A percentile compares a stretch with the other conserved stretches of the same genome.
These are phyloP conservation scores for Lachnellula arida DNA, from an alignment of 2,329 filamentous ascomycete genomes.

Conservation along the genomic window DNA sequence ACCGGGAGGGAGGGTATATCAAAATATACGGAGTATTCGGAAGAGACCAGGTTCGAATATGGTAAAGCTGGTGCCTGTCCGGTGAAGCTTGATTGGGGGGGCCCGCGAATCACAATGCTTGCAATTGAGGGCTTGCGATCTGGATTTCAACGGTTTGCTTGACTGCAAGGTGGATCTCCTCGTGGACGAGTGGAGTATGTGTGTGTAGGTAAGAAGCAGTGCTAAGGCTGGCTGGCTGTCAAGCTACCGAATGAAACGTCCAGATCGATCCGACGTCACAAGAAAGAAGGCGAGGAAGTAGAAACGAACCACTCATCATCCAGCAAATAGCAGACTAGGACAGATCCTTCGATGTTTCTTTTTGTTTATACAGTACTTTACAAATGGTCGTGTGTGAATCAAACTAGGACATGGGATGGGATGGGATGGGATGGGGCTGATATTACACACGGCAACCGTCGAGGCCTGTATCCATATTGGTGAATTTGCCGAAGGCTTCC, in stretches of 20 bases:
- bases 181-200: conserved; percentile 11
- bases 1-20: conserved; percentile 17
- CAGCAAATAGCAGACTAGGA: conserved; percentile 14
- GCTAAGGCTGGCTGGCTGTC: conserved; percentile 8
- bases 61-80: conserved; percentile 16
- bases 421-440: conserved; percentile 6
- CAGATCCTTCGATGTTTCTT: conserved; percentile 1
- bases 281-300: conserved; percentile 6
- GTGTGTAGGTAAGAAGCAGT: conserved; percentile 13
- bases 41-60: conserved; percentile 21
- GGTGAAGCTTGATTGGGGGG: conserved; percentile 21
- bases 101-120: conserved; percentile 25
- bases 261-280: conserved; percentile 18
- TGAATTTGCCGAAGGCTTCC: conserved; percentile 14
- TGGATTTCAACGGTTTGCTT: conserved; percentile 17
- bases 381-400: conserved; percentile 9
- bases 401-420: conserved; percentile 4
- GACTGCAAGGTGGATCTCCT: conserved; percentile 27
- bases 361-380: conserved; percentile 9
- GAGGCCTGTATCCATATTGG: conserved; percentile 19
- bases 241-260: conserved; percentile 19
- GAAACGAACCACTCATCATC: conserved; percentile 19
- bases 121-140: conserved; percentile 21
- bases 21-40: conserved; percentile 10
- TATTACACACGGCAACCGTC: conserved; percentile 19